These are phyloP conservation scores for Cutaneotrichosporon cavernicola DNA, from an alignment of 1,284 basidiomycete genomes.

Conservation along the genomic window DNA sequence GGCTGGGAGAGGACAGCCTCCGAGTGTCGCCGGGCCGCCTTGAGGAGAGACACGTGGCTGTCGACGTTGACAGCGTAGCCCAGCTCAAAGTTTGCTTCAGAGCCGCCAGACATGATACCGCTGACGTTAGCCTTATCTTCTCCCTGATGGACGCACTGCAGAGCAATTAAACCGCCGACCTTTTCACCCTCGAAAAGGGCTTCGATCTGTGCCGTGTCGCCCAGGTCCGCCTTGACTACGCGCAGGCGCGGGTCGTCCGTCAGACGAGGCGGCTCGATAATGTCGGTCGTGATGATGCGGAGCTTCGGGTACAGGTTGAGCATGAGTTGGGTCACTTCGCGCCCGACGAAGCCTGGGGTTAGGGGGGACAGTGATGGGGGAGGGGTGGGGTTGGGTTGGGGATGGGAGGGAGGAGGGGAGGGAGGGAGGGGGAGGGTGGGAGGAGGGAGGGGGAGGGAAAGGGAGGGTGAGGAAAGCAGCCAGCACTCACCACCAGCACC, in stretches of 20 bases:
- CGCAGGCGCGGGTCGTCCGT: conserved; percentile 46
- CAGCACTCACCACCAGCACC: conserved; percentile 58
- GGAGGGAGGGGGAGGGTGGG: neutral
- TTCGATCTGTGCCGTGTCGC: conserved; percentile 54
- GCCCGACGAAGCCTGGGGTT: conserved; percentile 50
- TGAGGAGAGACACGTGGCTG: conserved; percentile 60
- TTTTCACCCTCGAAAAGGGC: conserved; percentile 52
- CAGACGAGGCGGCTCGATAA: conserved; percentile 58
- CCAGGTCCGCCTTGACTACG: conserved; percentile 59
- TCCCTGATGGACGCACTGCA: conserved; percentile 41
- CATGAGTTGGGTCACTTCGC: conserved; percentile 52
- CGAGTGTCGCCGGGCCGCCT: conserved; percentile 56
- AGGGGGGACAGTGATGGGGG: no score
- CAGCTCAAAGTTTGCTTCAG: conserved; percentile 64
- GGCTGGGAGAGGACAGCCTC: conserved; percentile 35
- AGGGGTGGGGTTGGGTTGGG: neutral
- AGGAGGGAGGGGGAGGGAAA: neutral
- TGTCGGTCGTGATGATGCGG: conserved; percentile 61
- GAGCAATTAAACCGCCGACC: conserved; percentile 49
- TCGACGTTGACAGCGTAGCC: conserved; percentile 64
- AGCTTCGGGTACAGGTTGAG: conserved; percentile 54
- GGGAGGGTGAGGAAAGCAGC: neutral
- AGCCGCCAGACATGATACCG: conserved; percentile 68
- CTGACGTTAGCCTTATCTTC: conserved; percentile 24
- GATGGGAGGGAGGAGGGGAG: neutral